A percentile compares a stretch with the other conserved stretches of the same genome.
phyloP scores from a whole-genome alignment of 1,284 basidiomycete genomes.

The Ceratobasidium sp. region DNA sequence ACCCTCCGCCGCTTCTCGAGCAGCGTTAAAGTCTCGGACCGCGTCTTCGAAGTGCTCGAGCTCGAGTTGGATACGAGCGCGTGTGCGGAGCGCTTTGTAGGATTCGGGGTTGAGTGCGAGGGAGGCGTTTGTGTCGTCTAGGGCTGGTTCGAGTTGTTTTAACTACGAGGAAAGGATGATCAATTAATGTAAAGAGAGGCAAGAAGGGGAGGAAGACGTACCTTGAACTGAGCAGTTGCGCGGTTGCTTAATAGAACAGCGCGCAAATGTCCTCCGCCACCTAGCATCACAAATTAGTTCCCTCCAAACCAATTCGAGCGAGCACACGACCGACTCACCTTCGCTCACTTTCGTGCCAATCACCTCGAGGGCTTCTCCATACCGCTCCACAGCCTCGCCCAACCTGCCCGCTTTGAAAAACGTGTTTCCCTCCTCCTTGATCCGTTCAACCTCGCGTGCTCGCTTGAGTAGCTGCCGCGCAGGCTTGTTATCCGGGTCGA shows the following conservation, averaged over 20 bases:
- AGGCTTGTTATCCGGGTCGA: constrained; percentile 81
- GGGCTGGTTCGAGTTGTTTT: constrained; percentile 73
- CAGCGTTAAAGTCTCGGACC: constrained; percentile 81
- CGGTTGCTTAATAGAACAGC: constrained; percentile 87
- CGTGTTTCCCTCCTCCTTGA: constrained; percentile 88
- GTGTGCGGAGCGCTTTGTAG: constrained; percentile 88
- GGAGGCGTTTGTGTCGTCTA: constrained; percentile 78
- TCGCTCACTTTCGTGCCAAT: constrained; percentile 32
- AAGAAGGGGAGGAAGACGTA: constrained; percentile 53
- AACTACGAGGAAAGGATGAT: constrained; percentile 64
- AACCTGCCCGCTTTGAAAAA: constrained; percentile 77
- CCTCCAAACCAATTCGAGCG: background rate
- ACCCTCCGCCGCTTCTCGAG: constrained; percentile 73
- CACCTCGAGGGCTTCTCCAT: constrained; percentile 74
- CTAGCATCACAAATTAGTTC: constrained; percentile 74
- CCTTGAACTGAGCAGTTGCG: constrained; percentile 85
- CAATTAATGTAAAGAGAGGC: constrained; percentile 32
- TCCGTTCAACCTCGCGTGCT: constrained; percentile 80
- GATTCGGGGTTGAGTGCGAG: constrained; percentile 74
- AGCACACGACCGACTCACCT: constrained; percentile 55
- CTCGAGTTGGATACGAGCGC: constrained; percentile 82
- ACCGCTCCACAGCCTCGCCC: constrained; percentile 75
- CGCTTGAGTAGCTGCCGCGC: constrained; percentile 81
- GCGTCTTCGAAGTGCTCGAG: constrained; percentile 81
- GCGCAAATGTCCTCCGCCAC: constrained; percentile 79